Base-by-base conservation (phyloP, 2,329 filamentous ascomycete genomes). In the Fusarium sp. region DNA sequence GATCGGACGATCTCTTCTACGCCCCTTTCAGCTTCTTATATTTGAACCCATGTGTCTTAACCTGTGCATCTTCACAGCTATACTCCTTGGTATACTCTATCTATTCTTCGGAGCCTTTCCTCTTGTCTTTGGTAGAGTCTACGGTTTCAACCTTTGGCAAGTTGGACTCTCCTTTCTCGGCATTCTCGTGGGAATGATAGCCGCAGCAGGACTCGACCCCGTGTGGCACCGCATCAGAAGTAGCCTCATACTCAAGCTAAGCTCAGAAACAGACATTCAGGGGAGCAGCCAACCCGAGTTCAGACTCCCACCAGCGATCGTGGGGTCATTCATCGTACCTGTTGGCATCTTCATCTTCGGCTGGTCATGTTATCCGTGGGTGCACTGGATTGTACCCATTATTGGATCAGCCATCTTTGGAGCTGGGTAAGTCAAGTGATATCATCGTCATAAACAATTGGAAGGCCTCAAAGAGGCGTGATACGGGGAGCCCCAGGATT, bases 51-150 rank as follows among this genome's bases (percentile, higher is more conserved):
- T 97, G 93, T 92, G 90, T 63, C 83, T 96, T 60, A 89, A 89
- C 71, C 88, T 98, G 27, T 96, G 93, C 79, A 81, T 96, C 23
- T 92, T 94, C 73, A 93, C 92, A 1, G 93, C 93, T 41, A 88
- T 98, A 56, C 83, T 97, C n/a, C 84, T 97, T 10, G 94, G 94
- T 7, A 91, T 97, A 46, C 82, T 97, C 4, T 97, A 97, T 77
- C 88, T 97, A 41, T 97, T 97, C 83, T 97, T 97, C 78, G 93
- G 93, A 21, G 93, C 94, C 1, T 97, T 97, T 74, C 88, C 91
- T 7, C 82, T 97, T 46, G 89, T 97, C 18, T 97, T 97, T 76
- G 78, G 84, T 27, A 87, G 85, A 46, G 89, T 92, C 48, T 91
- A 97, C 77, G 89, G 87, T 21, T 94, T 97, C 82, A 89, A 88